phyloP scores from a whole-genome alignment of 2,329 filamentous ascomycete species.

The Gaeumannomyces sp. region DNA sequence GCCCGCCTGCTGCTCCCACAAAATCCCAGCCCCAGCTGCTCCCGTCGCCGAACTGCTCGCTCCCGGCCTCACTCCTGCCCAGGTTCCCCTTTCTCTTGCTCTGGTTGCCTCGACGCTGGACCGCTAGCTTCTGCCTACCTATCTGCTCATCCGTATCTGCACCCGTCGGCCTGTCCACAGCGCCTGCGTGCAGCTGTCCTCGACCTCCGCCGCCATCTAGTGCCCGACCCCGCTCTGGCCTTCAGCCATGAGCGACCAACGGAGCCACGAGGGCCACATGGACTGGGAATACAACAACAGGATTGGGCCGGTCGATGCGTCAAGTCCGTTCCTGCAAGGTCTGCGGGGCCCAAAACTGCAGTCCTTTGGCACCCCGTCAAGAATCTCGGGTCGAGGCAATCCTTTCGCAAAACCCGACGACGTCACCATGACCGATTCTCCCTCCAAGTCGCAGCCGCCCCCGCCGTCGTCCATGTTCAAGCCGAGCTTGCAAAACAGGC shows the following conservation, averaged over 20 bases:
- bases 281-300: slow-evolving; percentile 61
- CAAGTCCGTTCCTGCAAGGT: slow-evolving; percentile 55
- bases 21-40: background rate
- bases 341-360: slow-evolving; percentile 31
- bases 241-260: slow-evolving; percentile 32
- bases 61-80: background rate
- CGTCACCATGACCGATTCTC: slow-evolving; percentile 15
- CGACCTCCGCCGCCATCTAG: background rate
- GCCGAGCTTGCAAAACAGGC: slow-evolving; percentile 33
- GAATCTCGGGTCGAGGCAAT: slow-evolving; percentile 16
- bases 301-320: slow-evolving; percentile 50
- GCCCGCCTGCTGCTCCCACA: background rate
- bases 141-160: no score
- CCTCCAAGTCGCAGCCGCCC: slow-evolving; percentile 26
- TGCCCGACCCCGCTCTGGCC: background rate
- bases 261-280: slow-evolving; percentile 57
- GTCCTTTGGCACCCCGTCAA: slow-evolving; percentile 15
- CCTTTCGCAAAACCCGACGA: slow-evolving; percentile 19
- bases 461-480: slow-evolving; percentile 39
- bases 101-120: background rate
- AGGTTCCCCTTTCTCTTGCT: background rate
- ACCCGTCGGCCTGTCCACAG: background rate
- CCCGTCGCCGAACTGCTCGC: background rate
- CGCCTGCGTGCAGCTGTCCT: background rate
- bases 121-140: background rate